Percentiles rank a stretch among this genome's conserved stretches.
These are phyloP conservation scores for Rosa chinensis DNA, from an alignment of 306 rosid genomes.

Conservation along the genomic window DNA sequence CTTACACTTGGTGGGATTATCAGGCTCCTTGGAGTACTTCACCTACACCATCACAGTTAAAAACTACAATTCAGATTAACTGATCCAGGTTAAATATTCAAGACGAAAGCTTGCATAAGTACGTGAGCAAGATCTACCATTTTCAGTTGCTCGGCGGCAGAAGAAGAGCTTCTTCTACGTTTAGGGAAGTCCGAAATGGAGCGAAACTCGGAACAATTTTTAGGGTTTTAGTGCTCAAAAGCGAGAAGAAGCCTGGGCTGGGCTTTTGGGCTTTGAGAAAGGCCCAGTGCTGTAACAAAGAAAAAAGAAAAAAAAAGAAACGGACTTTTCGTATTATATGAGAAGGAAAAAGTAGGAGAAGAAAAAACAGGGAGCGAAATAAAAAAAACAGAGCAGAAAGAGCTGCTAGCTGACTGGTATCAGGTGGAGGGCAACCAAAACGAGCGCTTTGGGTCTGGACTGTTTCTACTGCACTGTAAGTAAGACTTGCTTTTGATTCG, in stretches of 20 bases:
- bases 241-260: not conserved
- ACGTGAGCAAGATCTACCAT: not conserved
- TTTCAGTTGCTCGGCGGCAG: conserved; percentile 9
- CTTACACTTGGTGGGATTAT: conserved; percentile 78
- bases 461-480: conserved; percentile 19
- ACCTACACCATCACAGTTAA: conserved; percentile 40
- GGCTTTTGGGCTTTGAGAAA: not conserved
- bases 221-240: conserved; percentile 2
- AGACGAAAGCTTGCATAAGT: not conserved
- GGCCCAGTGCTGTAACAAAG: not conserved
- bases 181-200: not conserved
- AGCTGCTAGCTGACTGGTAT: conserved; percentile 13
- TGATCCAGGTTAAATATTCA: not conserved
- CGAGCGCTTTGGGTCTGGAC: not conserved
- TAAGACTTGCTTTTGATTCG: conserved; percentile 1
- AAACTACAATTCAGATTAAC: not conserved
- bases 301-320: too few species aligned
- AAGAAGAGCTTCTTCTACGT: not conserved
- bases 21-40: conserved; percentile 90
- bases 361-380: not conserved
- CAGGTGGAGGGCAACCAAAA: conserved; percentile 19
- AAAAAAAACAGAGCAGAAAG: not conserved
- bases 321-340: not conserved
- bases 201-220: not conserved
- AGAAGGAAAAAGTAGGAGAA: not conserved